phyloP scores from a whole-genome alignment of 129 eudicot species.

The Gnaphalium uliginosum region DNA sequence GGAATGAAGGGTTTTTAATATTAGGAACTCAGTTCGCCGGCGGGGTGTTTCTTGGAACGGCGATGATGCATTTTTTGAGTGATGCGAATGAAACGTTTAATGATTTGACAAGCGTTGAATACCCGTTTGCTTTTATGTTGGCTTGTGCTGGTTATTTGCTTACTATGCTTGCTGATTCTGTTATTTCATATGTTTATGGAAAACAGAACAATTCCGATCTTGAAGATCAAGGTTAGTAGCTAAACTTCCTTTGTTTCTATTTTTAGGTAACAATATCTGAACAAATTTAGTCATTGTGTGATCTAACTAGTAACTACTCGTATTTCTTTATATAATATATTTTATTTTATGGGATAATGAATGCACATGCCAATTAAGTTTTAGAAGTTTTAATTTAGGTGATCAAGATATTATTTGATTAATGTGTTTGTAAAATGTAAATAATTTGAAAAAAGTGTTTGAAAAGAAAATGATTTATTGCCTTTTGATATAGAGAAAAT shows the following conservation, averaged over 20 bases:
- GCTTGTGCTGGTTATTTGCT: conserved; percentile 83
- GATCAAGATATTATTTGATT: no score
- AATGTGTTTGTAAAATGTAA: no score
- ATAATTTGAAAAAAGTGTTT: no score
- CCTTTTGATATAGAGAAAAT: no score
- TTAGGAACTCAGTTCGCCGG: conserved; percentile 91
- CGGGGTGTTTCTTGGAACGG: conserved; percentile 83
- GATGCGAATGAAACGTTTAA: conserved; percentile 77
- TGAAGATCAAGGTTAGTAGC: conserved; percentile 51
- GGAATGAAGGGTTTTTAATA: conserved; percentile 80
- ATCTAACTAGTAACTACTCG: no score
- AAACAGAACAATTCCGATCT: conserved; percentile 34
- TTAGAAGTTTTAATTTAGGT: no score
- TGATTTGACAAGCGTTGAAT: conserved; percentile 58
- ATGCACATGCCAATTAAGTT: no score
- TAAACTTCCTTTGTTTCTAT: background rate
- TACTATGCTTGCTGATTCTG: conserved; percentile 81
- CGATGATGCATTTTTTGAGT: conserved; percentile 86
- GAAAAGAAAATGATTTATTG: no score
- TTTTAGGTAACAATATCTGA: no score
- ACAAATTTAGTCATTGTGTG: no score
- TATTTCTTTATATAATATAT: no score
- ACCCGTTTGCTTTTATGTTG: conserved; percentile 92
- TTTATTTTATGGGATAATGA: no score
- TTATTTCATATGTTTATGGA: conserved; percentile 55